Conservation (phyloP, 176 grass and related monocot genomes). For the Areca catechu region DNA sequence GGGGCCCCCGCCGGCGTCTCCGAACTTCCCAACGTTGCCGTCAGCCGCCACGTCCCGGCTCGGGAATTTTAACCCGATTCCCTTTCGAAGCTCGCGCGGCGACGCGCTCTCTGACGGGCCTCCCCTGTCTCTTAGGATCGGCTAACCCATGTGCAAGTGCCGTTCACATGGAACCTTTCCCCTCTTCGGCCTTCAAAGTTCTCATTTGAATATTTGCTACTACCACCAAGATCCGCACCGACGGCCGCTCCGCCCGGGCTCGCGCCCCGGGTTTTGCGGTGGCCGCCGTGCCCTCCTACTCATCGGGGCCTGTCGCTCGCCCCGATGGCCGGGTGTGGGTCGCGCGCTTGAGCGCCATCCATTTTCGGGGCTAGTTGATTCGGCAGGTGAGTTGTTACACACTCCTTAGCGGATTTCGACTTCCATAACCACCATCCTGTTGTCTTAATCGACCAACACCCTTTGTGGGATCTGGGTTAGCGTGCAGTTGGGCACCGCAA, state of each 20-base stretch:
- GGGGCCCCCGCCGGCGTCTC: slow-evolving; percentile 46
- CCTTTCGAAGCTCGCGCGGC: slow-evolving; percentile 19
- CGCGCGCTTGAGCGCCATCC: background rate
- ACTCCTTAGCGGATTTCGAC: too few species aligned
- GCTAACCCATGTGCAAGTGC: slow-evolving; percentile 47
- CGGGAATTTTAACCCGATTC: slow-evolving; percentile 40
- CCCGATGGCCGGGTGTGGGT: slow-evolving; percentile 13
- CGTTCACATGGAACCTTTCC: slow-evolving; percentile 57
- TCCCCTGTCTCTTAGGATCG: slow-evolving; percentile 38
- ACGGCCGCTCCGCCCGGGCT: slow-evolving; percentile 44
- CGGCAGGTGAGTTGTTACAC: too few species aligned
- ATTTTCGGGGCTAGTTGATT: too few species aligned
- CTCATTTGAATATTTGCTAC: slow-evolving; percentile 68
- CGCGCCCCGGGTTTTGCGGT: slow-evolving; percentile 29
- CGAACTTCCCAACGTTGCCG: slow-evolving; percentile 44
- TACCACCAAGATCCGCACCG: slow-evolving; percentile 58
- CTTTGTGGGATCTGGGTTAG: slow-evolving; percentile 6
- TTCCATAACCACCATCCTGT: too few species aligned
- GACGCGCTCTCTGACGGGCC: slow-evolving; percentile 25
- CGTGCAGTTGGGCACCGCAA: slow-evolving; percentile 23
- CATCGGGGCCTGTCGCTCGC: slow-evolving; percentile 26
- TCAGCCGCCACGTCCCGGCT: slow-evolving; percentile 52
- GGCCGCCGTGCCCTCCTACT: slow-evolving; percentile 39
- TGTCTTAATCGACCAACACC: too few species aligned
- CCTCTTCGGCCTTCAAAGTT: slow-evolving; percentile 57